Evolutionary conservation across 2,329 filamentous ascomycete species (phyloP).

Genomic region (Fusarium staphyleae): DNA sequence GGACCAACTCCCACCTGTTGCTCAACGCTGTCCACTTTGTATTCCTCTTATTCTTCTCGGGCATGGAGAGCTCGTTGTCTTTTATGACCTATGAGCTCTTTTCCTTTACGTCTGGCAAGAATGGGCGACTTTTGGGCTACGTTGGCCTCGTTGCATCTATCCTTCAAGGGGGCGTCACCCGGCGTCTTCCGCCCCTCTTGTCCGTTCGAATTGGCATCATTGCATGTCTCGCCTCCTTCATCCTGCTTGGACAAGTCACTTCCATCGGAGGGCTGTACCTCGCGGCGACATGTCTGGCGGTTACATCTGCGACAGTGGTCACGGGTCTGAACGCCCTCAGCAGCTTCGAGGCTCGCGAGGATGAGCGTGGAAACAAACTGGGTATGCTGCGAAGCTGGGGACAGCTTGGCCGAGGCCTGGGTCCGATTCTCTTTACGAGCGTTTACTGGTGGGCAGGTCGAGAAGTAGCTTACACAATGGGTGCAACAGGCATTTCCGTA

Average conservation of each 20-base stretch:
- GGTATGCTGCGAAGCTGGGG: conserved; percentile 83
- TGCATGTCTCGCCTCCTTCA: conserved; percentile 80
- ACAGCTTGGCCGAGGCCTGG: conserved; percentile 85
- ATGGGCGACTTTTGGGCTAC: conserved; percentile 86
- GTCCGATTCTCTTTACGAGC: conserved; percentile 89
- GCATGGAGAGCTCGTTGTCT: conserved; percentile 96
- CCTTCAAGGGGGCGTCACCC: conserved; percentile 91
- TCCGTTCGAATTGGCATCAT: conserved; percentile 82
- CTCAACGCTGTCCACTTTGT: conserved; percentile 87
- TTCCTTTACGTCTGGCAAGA: conserved; percentile 77
- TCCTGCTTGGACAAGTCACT: conserved; percentile 74
- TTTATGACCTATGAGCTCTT: conserved; percentile 99
- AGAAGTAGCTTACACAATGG: conserved; percentile 82
- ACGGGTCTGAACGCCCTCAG: conserved; percentile 91
- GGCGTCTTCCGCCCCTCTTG: conserved; percentile 80
- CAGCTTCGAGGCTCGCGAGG: conserved; percentile 83
- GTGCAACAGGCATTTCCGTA: conserved; percentile 78
- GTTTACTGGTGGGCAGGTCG: conserved; percentile 98
- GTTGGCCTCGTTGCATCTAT: conserved; percentile 90
- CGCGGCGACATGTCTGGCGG: conserved; percentile 82
- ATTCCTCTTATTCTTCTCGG: conserved; percentile 96
- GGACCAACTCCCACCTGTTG: conserved; percentile 83
- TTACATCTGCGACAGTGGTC: conserved; percentile 94
- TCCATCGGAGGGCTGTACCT: conserved; percentile 76
- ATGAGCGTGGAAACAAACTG: conserved; percentile 84